These are phyloP conservation scores for Nitzschia sp. DNA, from an alignment of 108 stramenopile genomes.

Conservation along the genomic window DNA sequence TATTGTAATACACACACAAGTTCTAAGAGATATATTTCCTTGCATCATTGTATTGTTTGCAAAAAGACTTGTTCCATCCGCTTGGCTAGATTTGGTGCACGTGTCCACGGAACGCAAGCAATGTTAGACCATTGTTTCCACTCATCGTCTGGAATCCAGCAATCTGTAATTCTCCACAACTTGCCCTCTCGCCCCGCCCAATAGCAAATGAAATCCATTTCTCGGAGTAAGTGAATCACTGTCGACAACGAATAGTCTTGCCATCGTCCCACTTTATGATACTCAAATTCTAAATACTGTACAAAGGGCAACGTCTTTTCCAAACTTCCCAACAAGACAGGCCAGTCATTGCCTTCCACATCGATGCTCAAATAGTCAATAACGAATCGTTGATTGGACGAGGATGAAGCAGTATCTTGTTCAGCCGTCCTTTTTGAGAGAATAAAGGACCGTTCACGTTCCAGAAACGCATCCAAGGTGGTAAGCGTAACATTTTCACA, in stretches of 20 bases:
- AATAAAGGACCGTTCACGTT: neutral
- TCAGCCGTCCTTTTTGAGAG: neutral
- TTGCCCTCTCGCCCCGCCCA: slow-evolving; percentile 43
- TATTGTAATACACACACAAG: no score
- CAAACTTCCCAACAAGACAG: neutral
- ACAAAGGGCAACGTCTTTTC: slow-evolving; percentile 1
- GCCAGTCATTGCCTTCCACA: slow-evolving; percentile 8
- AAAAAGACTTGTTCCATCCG: slow-evolving; percentile 45
- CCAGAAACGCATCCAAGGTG: neutral
- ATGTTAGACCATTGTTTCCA: slow-evolving; percentile 65
- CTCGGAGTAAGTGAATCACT: slow-evolving; percentile 17
- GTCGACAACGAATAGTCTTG: slow-evolving; percentile 19
- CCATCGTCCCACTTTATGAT: slow-evolving; percentile 7
- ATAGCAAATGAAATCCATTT: slow-evolving; percentile 35
- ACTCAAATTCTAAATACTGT: slow-evolving; percentile 7
- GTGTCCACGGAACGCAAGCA: slow-evolving; percentile 57
- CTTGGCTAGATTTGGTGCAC: slow-evolving; percentile 32
- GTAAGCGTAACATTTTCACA: neutral
- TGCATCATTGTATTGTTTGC: no score
- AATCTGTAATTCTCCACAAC: slow-evolving; percentile 53
- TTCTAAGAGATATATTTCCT: no score
- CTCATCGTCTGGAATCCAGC: slow-evolving; percentile 43
- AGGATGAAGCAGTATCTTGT: neutral
- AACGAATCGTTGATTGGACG: neutral
- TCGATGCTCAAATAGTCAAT: slow-evolving; percentile 6